phyloP scores from a whole-genome alignment of 2,329 filamentous ascomycete genomes.

The Cercospora zeae-maydis region DNA sequence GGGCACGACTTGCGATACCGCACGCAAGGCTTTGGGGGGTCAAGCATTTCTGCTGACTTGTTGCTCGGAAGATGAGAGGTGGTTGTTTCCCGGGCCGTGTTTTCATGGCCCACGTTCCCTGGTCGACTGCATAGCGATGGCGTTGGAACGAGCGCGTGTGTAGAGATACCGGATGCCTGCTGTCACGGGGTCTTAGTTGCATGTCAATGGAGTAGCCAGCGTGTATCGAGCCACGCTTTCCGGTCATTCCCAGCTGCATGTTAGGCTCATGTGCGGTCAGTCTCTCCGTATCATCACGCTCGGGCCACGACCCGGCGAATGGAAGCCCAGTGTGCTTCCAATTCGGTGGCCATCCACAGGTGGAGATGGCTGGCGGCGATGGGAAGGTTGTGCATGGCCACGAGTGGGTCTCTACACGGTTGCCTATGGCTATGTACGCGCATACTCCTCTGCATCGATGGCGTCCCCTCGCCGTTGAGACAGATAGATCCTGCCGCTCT shows the following conservation, averaged over 20 bases:
- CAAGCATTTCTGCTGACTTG: background rate
- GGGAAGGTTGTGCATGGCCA: too few species aligned
- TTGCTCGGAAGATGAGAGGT: background rate
- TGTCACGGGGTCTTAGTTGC: too few species aligned
- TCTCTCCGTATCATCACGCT: too few species aligned
- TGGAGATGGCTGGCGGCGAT: too few species aligned
- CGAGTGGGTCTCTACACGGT: background rate
- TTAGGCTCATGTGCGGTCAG: too few species aligned
- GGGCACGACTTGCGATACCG: background rate
- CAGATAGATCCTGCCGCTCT: slow-evolving; percentile 63
- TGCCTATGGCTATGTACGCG: slow-evolving; percentile 3
- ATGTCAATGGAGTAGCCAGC: too few species aligned
- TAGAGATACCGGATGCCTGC: background rate
- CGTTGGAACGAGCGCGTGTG: background rate
- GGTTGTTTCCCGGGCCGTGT: background rate
- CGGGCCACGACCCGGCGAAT: too few species aligned
- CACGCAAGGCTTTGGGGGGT: background rate
- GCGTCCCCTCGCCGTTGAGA: slow-evolving; percentile 44
- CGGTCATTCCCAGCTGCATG: too few species aligned
- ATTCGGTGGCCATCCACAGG: too few species aligned
- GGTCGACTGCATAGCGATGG: slow-evolving; percentile 3
- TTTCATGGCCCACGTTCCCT: background rate
- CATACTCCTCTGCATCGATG: slow-evolving; percentile 34
- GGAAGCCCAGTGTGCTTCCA: too few species aligned
- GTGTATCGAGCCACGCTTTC: too few species aligned